Evolutionary conservation across 805 yeast genomes (phyloP).

Genomic region (Candida silvicultrix): DNA sequence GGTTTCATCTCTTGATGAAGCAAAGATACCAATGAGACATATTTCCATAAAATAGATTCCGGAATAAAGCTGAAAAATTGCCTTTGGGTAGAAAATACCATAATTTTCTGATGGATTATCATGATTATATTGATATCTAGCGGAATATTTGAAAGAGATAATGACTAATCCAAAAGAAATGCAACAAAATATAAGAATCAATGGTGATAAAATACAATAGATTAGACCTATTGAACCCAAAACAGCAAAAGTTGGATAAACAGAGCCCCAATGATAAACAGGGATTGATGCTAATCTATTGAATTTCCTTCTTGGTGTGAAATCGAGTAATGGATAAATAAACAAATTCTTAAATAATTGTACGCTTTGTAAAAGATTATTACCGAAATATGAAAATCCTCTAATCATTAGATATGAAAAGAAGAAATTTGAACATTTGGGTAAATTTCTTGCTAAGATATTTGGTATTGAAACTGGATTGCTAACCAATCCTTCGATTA

Average conservation of each 20-base stretch:
- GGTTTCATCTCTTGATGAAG: conserved; percentile 47
- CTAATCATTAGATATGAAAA: conserved; percentile 69
- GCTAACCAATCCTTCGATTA: conserved; percentile 53
- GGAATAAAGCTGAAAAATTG: conserved; percentile 68
- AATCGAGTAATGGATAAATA: conserved; percentile 31
- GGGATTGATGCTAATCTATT: conserved; percentile 37
- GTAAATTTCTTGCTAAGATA: conserved; percentile 69
- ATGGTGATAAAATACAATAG: conserved; percentile 74
- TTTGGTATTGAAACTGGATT: conserved; percentile 71
- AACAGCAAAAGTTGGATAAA: conserved; percentile 71
- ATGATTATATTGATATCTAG: conserved; percentile 48
- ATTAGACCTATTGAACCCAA: conserved; percentile 74
- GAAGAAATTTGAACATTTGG: conserved; percentile 83
- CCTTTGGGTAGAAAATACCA: conserved; percentile 69
- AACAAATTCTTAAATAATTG: conserved; percentile 38
- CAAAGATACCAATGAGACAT: conserved; percentile 70
- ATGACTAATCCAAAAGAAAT: conserved; percentile 52
- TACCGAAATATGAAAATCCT: conserved; percentile 73
- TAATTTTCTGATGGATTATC: conserved; percentile 53
- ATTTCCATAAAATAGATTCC: conserved; percentile 81
- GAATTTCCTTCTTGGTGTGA: conserved; percentile 57
- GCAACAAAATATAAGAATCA: conserved; percentile 56
- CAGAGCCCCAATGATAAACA: conserved; percentile 67
- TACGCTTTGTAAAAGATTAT: conserved; percentile 55
- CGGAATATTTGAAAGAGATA: conserved; percentile 65